These are phyloP conservation scores for Rhytidiadelphus loreus DNA, from an alignment of 225 moss, liverwort and hornwort species.

Conservation along the genomic window DNA sequence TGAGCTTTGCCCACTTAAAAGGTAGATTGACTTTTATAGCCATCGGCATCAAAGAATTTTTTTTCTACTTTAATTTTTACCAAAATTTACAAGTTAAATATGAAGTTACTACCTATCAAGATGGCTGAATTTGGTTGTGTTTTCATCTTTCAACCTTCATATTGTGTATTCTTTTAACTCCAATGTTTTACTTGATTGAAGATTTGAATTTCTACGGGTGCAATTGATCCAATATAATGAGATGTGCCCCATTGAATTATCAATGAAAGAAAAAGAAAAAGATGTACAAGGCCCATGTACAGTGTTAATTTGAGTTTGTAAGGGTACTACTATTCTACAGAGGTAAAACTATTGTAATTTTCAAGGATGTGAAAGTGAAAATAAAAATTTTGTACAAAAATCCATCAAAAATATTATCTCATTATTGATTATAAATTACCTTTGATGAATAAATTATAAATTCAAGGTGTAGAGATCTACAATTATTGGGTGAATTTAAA, in stretches of 20 bases:
- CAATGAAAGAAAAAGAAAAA: no score
- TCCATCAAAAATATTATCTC: no score
- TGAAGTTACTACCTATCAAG: not conserved
- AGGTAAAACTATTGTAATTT: not conserved
- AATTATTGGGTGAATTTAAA: not conserved
- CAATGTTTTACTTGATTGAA: not conserved
- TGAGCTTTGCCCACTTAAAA: not conserved
- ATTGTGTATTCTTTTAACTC: not conserved
- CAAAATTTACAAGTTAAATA: not conserved
- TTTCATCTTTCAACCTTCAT: not conserved
- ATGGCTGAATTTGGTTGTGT: not conserved
- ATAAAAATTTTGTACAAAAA: not conserved
- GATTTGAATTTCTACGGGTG: not conserved
- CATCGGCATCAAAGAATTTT: not conserved
- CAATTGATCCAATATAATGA: not conserved
- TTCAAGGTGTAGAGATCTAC: not conserved
- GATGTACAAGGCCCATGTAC: no score
- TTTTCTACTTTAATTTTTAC: not conserved
- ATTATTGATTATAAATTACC: no score
- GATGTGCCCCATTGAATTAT: not conserved
- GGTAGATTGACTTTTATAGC: no score
- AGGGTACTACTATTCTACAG: not conserved
- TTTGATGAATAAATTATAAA: not conserved
- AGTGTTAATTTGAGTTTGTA: no score
- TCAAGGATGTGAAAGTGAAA: not conserved